Evolutionary conservation across 2,329 filamentous ascomycete species (phyloP).

Genomic region (Macrophomina phaseolina): DNA sequence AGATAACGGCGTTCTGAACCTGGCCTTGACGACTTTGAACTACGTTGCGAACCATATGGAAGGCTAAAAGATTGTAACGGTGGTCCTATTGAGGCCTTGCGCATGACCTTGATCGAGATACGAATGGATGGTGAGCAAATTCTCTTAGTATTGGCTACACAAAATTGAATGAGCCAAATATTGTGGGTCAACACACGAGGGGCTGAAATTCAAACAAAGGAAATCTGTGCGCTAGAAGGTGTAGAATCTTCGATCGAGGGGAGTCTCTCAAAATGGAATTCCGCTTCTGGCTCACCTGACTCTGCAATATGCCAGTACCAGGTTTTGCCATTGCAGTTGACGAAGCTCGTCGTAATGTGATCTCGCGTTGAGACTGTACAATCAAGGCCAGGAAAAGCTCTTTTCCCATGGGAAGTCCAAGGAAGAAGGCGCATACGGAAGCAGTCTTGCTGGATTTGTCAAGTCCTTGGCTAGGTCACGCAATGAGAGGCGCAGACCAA

Average conservation of each 20-base stretch:
- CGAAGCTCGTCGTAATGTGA: not conserved
- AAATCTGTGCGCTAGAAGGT: not conserved
- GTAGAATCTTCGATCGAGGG: not conserved
- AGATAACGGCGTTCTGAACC: conserved; percentile 15
- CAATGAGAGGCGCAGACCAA: not conserved
- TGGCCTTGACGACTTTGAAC: conserved; percentile 1
- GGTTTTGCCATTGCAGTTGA: not conserved
- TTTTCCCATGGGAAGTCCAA: too few relatives aligned
- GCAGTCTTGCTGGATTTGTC: not conserved
- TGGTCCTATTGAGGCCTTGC: not conserved
- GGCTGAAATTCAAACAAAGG: conserved; percentile 8
- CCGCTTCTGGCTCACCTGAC: not conserved
- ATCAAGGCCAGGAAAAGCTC: not conserved
- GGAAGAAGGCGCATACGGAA: too few relatives aligned
- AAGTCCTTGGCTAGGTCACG: not conserved
- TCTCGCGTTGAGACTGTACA: not conserved
- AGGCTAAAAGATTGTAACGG: not conserved
- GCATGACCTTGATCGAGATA: not conserved
- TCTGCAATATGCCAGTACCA: not conserved
- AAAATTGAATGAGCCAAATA: not conserved
- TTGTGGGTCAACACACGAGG: not conserved
- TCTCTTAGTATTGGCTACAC: not conserved
- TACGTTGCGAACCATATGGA: not conserved
- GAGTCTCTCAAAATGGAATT: not conserved
- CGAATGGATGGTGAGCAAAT: not conserved